These are phyloP conservation scores for Lactarius indigo DNA, from an alignment of 768 basidiomycete species.

Conservation along the genomic window DNA sequence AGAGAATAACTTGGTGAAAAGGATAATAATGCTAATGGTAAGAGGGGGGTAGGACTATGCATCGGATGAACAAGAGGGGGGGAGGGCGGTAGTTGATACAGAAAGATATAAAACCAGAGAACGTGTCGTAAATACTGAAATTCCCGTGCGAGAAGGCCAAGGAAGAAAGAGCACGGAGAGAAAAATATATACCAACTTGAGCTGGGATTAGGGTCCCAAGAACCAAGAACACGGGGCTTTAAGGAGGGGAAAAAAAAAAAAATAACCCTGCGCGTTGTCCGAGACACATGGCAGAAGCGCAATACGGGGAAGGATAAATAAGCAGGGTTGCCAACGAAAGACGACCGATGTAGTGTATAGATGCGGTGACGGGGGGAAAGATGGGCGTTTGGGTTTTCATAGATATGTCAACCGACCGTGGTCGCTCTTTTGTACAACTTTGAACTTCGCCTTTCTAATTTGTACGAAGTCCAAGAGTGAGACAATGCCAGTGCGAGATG, in stretches of 20 bases:
- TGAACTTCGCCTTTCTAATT: slow-evolving; percentile 30
- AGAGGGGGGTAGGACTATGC: slow-evolving; percentile 18
- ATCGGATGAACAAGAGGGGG: slow-evolving; percentile 4
- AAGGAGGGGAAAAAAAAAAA: slow-evolving; percentile 32
- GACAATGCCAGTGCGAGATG: slow-evolving; percentile 36
- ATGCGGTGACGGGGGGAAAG: slow-evolving; percentile 30
- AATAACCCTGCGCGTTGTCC: slow-evolving; percentile 29
- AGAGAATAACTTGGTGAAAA: slow-evolving; percentile 26
- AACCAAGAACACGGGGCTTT: slow-evolving; percentile 41
- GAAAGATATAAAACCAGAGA: slow-evolving; percentile 18
- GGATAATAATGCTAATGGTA: slow-evolving; percentile 11
- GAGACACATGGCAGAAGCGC: slow-evolving; percentile 30
- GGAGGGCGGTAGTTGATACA: slow-evolving; percentile 28
- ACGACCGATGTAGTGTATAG: slow-evolving; percentile 27
- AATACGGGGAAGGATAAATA: slow-evolving; percentile 23
- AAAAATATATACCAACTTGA: slow-evolving; percentile 15
- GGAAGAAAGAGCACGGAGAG: neutral
- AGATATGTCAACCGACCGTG: slow-evolving; percentile 30
- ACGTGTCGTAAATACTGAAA: slow-evolving; percentile 20
- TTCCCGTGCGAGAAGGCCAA: neutral
- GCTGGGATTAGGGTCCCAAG: slow-evolving; percentile 33
- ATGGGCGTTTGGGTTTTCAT: slow-evolving; percentile 29
- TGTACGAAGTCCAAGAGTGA: slow-evolving; percentile 31
- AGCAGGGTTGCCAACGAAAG: slow-evolving; percentile 19
- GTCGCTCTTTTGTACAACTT: slow-evolving; percentile 40